phyloP scores from a whole-genome alignment of 179 eudicot species.

The Actinidia chinensis region DNA sequence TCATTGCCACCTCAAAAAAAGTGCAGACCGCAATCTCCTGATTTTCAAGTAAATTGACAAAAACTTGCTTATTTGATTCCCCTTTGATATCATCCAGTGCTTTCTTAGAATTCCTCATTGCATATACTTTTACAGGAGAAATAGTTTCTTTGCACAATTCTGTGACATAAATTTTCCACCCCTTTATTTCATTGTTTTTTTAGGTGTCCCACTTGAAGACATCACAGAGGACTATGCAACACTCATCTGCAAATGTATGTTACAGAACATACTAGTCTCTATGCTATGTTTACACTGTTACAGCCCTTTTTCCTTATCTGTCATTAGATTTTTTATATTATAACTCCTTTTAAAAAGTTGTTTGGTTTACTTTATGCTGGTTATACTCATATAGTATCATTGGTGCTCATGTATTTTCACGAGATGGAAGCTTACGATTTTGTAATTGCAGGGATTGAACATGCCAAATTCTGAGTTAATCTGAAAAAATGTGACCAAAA shows the following conservation, averaged over 20 bases:
- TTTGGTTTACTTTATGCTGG: background rate
- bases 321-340: background rate
- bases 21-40: constrained; percentile 38
- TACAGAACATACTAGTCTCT: background rate
- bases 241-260: constrained; percentile 39
- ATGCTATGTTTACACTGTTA: background rate
- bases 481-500: constrained; percentile 13
- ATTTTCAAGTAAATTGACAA: constrained; percentile 40
- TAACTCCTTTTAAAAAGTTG: background rate
- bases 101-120: constrained; percentile 3
- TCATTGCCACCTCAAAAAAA: constrained; percentile 34
- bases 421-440: background rate
- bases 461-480: constrained; percentile 19
- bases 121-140: background rate
- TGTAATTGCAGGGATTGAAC: constrained; percentile 18
- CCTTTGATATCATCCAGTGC: background rate
- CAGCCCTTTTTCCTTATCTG: background rate
- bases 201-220: constrained; percentile 43
- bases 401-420: background rate
- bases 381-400: background rate
- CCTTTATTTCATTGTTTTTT: background rate
- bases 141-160: background rate
- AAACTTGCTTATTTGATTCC: background rate
- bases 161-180: background rate
- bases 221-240: constrained; percentile 37